A percentile compares a stretch with the other conserved stretches of the same genome.
phyloP scores from a whole-genome alignment of 2,329 filamentous ascomycete genomes.

The Proliferodiscus dingleyae region DNA sequence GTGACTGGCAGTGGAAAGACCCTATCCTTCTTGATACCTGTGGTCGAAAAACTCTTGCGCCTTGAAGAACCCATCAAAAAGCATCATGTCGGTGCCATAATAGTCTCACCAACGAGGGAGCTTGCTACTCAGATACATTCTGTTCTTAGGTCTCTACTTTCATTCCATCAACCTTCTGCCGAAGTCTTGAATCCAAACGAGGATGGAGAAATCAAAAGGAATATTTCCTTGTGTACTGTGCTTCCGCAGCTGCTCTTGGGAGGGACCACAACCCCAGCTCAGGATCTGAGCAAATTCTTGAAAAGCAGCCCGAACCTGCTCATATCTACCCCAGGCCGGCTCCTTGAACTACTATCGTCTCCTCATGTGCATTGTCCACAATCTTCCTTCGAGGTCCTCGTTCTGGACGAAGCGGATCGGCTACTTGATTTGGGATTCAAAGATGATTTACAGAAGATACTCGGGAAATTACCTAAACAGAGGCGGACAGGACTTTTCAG shows the following conservation, averaged over 20 bases:
- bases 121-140: conserved; percentile 85
- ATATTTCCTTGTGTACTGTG: conserved; percentile 50
- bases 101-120: conserved; percentile 90
- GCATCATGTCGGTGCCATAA: conserved; percentile 84
- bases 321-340: conserved; percentile 82
- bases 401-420: conserved; percentile 92
- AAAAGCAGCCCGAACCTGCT: conserved; percentile 82
- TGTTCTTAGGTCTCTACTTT: conserved; percentile 70
- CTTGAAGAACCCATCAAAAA: conserved; percentile 79
- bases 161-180: conserved; percentile 78
- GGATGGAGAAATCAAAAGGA: conserved; percentile 46
- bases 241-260: conserved; percentile 86
- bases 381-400: conserved; percentile 84
- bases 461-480: conserved; percentile 84
- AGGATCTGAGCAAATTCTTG: conserved; percentile 82
- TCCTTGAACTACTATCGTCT: conserved; percentile 81
- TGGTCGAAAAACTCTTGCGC: conserved; percentile 76
- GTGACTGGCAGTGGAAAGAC: conserved; percentile 93
- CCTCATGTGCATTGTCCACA: conserved; percentile 83
- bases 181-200: conserved; percentile 53
- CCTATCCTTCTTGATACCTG: conserved; percentile 75
- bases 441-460: conserved; percentile 79
- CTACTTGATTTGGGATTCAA: conserved; percentile 93
- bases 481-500: conserved; percentile 90
- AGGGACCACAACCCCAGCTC: conserved; percentile 71